phyloP scores from a whole-genome alignment of 2,329 filamentous ascomycete genomes.

The Phaeosphaeriaceae sp. region DNA sequence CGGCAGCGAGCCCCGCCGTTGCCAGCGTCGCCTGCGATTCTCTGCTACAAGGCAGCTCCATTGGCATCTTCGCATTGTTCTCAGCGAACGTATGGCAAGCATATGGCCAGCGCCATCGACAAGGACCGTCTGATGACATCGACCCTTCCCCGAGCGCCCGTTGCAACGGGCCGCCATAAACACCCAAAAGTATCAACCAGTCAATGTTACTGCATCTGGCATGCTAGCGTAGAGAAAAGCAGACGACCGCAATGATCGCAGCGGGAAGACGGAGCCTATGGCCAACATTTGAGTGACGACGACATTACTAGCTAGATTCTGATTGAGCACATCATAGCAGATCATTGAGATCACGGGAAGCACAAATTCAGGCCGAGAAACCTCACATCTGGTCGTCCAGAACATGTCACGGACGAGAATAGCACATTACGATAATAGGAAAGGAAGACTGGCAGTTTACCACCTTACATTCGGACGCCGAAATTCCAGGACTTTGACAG shows the following conservation, averaged over 20 bases:
- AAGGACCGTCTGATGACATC: background rate
- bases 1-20: constrained; percentile 1
- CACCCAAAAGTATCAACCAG: background rate
- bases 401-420: background rate
- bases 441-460: too few species aligned
- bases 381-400: background rate
- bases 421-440: background rate
- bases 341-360: background rate
- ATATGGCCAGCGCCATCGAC: background rate
- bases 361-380: background rate
- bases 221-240: background rate
- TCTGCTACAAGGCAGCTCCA: background rate
- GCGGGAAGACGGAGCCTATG: background rate
- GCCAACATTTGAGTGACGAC: background rate
- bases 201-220: background rate
- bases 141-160: background rate
- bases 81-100: background rate
- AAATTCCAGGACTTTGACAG: too few species aligned
- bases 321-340: background rate
- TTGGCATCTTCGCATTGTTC: background rate
- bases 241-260: background rate
- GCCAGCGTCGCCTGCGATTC: background rate
- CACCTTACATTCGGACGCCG: too few species aligned
- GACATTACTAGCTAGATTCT: background rate
- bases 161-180: background rate